These are phyloP conservation scores for Leccinum aurantiacum DNA, from an alignment of 768 basidiomycete genomes.

Conservation along the genomic window DNA sequence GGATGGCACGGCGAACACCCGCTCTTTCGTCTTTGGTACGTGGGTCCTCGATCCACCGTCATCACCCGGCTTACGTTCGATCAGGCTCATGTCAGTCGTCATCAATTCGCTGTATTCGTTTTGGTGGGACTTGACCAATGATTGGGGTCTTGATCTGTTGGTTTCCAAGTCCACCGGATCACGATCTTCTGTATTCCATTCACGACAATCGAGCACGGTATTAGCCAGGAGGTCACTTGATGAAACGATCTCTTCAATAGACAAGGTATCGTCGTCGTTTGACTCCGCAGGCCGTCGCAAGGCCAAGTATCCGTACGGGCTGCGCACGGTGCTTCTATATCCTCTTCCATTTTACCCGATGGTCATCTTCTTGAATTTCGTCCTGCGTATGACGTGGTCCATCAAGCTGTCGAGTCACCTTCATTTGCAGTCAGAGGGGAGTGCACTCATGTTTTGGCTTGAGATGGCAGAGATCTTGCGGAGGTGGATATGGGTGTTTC, in stretches of 20 bases:
- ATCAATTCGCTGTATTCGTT: conserved; percentile 94
- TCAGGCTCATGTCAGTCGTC: conserved; percentile 79
- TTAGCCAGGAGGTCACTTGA: conserved; percentile 21
- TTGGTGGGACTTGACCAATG: conserved; percentile 99
- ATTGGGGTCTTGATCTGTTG: conserved; percentile 91
- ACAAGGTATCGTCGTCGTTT: conserved; percentile 16
- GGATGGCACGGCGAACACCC: conserved; percentile 76
- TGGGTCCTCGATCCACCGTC: conserved; percentile 1
- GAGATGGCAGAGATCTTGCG: conserved; percentile 88
- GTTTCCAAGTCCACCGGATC: conserved; percentile 33
- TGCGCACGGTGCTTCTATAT: conserved; percentile 74
- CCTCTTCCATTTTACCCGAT: conserved; percentile 85
- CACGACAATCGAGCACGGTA: conserved; percentile 39
- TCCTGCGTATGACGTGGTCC: conserved; percentile 92
- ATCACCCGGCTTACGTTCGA: conserved; percentile 6
- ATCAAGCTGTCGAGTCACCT: conserved; percentile 88
- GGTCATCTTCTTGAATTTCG: conserved; percentile 76
- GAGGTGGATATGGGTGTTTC: conserved; percentile 98
- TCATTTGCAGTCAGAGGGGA: conserved; percentile 75
- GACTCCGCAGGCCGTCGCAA: conserved; percentile 16
- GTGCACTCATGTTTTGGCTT: conserved; percentile 81
- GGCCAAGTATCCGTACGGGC: conserved; percentile 58
- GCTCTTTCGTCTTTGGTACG: conserved; percentile 84
- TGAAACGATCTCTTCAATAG: background rate
- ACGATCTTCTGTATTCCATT: conserved; percentile 46